Conservation (phyloP, 495 filamentous ascomycete genomes). For the Hyaloscypha finlandica region DNA sequence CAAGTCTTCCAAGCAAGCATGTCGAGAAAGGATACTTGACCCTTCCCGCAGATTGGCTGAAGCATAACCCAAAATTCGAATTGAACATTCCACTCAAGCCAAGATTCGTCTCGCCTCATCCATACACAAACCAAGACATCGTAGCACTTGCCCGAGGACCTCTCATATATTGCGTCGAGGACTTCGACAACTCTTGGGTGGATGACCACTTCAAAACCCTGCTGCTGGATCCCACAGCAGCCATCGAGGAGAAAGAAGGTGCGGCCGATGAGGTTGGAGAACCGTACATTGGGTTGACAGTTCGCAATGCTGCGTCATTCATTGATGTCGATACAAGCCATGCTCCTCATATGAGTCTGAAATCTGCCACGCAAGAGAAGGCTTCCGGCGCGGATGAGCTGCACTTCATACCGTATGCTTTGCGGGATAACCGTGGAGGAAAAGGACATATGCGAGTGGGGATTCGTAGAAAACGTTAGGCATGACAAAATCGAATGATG, state of each 20-base stretch:
- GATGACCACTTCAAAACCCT: slow-evolving; percentile 55
- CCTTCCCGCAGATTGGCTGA: slow-evolving; percentile 42
- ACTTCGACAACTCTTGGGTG: slow-evolving; percentile 59
- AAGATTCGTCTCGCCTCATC: slow-evolving; percentile 50
- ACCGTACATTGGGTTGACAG: slow-evolving; percentile 37
- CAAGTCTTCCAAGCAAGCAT: slow-evolving; percentile 23
- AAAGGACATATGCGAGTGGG: slow-evolving; percentile 54
- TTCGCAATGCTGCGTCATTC: slow-evolving; percentile 16
- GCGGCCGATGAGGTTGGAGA: slow-evolving; percentile 34
- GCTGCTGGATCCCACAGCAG: slow-evolving; percentile 30
- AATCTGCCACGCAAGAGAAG: background rate
- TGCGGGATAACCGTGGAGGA: slow-evolving; percentile 53
- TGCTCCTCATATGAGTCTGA: slow-evolving; percentile 1
- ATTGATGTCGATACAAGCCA: slow-evolving; percentile 2
- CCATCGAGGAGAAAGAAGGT: slow-evolving; percentile 31
- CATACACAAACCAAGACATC: slow-evolving; percentile 51
- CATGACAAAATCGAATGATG: background rate
- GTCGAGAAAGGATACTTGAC: slow-evolving; percentile 51
- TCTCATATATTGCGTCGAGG: slow-evolving; percentile 60
- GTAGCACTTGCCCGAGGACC: slow-evolving; percentile 54
- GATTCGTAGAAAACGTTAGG: slow-evolving; percentile 31
- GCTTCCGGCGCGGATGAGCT: slow-evolving; percentile 34
- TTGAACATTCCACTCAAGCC: slow-evolving; percentile 46
- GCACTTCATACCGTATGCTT: slow-evolving; percentile 51
- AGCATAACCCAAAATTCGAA: slow-evolving; percentile 35